Evolutionary conservation across 2,329 filamentous ascomycete species (phyloP).

Genomic region (Stagonosporopsis chrysanthemi): DNA sequence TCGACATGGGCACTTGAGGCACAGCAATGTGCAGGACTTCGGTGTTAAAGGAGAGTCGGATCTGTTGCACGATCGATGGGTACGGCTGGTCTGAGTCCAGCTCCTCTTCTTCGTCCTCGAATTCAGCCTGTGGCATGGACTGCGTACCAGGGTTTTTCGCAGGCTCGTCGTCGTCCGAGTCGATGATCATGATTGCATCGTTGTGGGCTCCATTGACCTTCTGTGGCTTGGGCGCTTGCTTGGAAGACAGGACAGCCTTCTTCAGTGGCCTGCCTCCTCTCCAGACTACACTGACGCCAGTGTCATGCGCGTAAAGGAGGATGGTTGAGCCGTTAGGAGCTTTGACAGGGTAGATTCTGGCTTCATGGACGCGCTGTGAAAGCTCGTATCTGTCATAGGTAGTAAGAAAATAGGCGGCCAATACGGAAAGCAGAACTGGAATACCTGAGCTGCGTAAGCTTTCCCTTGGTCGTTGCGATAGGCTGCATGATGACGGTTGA

Average conservation of each 20-base stretch:
- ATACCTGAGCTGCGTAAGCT: slow-evolving; percentile 44
- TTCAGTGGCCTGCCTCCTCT: slow-evolving; percentile 63
- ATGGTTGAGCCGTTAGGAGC: slow-evolving; percentile 69
- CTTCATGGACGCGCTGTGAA: slow-evolving; percentile 63
- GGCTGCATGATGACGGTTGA: slow-evolving; percentile 67
- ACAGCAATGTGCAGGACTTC: slow-evolving; percentile 63
- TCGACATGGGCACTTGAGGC: slow-evolving; percentile 48
- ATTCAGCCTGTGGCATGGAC: slow-evolving; percentile 50
- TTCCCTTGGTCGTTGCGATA: slow-evolving; percentile 63
- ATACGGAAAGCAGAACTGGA: not conserved
- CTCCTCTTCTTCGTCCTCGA: slow-evolving; percentile 64
- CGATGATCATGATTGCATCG: slow-evolving; percentile 63
- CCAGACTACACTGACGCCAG: slow-evolving; percentile 67
- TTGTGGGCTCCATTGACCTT: slow-evolving; percentile 53
- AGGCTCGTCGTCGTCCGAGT: slow-evolving; percentile 63
- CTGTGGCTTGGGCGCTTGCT: slow-evolving; percentile 41
- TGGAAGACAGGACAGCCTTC: slow-evolving; percentile 31
- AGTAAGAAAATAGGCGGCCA: slow-evolving; percentile 14
- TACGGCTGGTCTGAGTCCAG: slow-evolving; percentile 65
- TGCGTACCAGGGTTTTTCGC: slow-evolving; percentile 25
- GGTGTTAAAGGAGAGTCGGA: slow-evolving; percentile 63
- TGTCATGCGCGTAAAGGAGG: slow-evolving; percentile 66
- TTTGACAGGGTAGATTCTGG: slow-evolving; percentile 64
- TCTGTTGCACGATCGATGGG: slow-evolving; percentile 60
- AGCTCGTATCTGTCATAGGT: slow-evolving; percentile 62